Evolutionary conservation across 2,329 filamentous ascomycete genomes (phyloP), one percentile per base, ranked within the genome.

Genomic region (Tetracladium maxilliforme): DNA sequence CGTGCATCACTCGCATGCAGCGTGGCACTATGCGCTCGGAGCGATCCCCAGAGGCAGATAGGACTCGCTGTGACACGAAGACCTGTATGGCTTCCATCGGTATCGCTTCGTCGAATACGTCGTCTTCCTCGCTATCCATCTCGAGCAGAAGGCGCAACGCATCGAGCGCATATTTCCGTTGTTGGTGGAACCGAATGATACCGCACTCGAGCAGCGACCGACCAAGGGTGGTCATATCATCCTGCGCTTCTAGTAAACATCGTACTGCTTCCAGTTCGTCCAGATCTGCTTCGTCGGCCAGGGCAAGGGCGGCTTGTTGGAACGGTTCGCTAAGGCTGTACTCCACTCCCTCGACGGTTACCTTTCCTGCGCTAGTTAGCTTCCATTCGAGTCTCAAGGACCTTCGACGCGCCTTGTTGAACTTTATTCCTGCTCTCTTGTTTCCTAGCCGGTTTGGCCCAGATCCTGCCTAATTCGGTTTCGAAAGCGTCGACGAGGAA

Each of bases 291-390:
- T 83, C 81, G 48, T 95, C 86, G 28, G 87, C 80, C 19, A 98
- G 61, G 39, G 82, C 70, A 16, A 92, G 61, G 14, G 74, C 70
- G 37, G 77, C 72, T 48, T 93, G 77, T 43, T 87, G 73, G 51
- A 98, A 95, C 33, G 83, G 74, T 28, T 80, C 67, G 51, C 92
- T 94, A 54, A 98, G 60, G 13, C 64, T 58, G 49, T 83, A 95
- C 41, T 86, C 70, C 17, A 70, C 64, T 33, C 73, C 76, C 38
- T 69, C 67, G 30, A 93, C 54, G 17, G 58, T 70, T 37, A 95
- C 61, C 45, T 80, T 86, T 30, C 81, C 84, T 90, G 37, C 27
- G 29, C 17, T 32, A 23, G 34, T 44, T 31, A 41, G 37, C 25
- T 27, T 21, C 14, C 16, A 21, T 12, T 6, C 12, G 9, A 25